Evolutionary conservation across 2,329 filamentous ascomycete genomes (phyloP), one percentile per base, ranked within the genome.

Genomic region (Clonostachys rosea): DNA sequence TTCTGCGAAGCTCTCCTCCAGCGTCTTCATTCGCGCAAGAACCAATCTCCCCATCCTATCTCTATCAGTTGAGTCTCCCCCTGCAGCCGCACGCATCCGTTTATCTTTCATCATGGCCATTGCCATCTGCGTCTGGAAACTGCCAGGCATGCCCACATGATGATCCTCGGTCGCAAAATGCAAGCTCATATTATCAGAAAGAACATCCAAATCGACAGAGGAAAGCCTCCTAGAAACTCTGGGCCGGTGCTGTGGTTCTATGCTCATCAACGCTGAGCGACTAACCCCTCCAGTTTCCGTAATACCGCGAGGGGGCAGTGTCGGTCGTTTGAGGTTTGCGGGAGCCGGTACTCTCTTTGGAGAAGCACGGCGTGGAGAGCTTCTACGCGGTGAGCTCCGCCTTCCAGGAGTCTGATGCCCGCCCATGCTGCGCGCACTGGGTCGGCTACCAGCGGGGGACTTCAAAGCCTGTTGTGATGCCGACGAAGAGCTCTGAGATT

Each of bases 1-100:
- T 50, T 96, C 89, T 3, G 87, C 79, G 63, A 97, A 92, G 13
- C 91, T 87, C 66, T 95, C 90, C 63, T 97, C 91, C 3, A 97
- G 75, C 8, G 87, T 92, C 63, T 94, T 94, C 90, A 96, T 96
- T 34, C 90, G 77, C 9, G 90, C 89, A 42, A 96, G 73, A 66
- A 96, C 87, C 42, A 96, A 77, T 47, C 89, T 81, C 55, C 85
- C 84, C 78, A 91, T 87, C 39, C 87, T 80, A 59, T 89, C 86
- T 20, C 63, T 80, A 75, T 73, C 71, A 47, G 60, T 65, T 5
- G 62, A 49, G 42, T 71, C 67, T 34, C 56, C 54, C 37, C 62
- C 63, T 34, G 62, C 68, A 34, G 62, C 61, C 16, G 62, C 67
- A 56, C 77, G 78, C 46, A 83, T 65, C 17, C 79, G 81, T 13